phyloP scores from a whole-genome alignment of 1,284 basidiomycete genomes.

The Sporisorium iseilematis-ciliati region DNA sequence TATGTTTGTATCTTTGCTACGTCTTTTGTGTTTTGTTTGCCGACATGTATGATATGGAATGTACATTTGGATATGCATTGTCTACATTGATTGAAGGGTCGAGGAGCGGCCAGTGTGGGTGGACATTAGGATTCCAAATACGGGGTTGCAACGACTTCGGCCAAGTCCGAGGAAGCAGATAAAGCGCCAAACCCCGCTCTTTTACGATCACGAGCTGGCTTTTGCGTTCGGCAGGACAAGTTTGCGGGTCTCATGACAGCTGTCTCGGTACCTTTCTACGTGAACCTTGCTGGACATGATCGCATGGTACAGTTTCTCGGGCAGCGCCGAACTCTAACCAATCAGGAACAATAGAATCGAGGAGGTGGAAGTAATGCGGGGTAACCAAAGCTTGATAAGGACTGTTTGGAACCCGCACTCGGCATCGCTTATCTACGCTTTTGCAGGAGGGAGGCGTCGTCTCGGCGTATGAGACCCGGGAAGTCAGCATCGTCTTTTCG shows the following conservation, averaged over 20 bases:
- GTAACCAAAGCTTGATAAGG: slow-evolving; percentile 25
- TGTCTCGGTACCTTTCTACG: no score
- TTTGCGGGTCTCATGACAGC: no score
- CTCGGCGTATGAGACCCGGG: background rate
- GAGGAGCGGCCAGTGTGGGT: no score
- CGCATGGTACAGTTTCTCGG: no score
- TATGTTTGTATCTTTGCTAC: background rate
- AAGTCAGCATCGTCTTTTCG: background rate
- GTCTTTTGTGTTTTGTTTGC: background rate
- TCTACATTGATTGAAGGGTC: no score
- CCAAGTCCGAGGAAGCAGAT: slow-evolving; percentile 13
- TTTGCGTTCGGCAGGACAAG: background rate
- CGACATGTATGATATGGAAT: background rate
- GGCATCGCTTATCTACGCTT: slow-evolving; percentile 12
- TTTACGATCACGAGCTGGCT: background rate
- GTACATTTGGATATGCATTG: background rate
- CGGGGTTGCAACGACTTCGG: slow-evolving; percentile 3
- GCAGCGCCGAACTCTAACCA: no score
- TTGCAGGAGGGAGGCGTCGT: background rate
- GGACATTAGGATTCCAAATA: background rate
- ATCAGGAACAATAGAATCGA: background rate
- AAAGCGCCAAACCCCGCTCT: background rate
- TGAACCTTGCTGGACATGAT: no score
- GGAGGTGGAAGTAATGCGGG: slow-evolving; percentile 15
- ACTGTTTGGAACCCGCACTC: background rate